Evolutionary conservation across 768 basidiomycete genomes (phyloP), one percentile per base, ranked within the genome.

Genomic region (Stropharia rugosoannulata): DNA sequence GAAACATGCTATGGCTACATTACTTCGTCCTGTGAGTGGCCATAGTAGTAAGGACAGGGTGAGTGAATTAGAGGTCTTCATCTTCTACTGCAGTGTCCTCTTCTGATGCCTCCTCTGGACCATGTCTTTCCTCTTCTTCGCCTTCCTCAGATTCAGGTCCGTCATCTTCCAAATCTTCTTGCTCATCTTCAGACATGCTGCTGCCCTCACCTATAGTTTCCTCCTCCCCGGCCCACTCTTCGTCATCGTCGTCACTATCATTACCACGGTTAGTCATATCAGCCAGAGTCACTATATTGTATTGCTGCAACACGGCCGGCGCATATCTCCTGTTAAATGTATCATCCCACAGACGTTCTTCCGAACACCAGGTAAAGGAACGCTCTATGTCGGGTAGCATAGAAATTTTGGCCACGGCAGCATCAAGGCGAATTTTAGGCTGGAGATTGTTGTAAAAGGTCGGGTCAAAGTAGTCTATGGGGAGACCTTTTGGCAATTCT

Each of bases 391-490:
- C 16, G 4, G 49, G 49, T 4, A 51, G 35, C 5, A 51, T 15
- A 13, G 49, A 11, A 5, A 39, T 16, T 22, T 51, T 41, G 13
- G 6, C 10, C 4, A 25, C 29, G 4, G 49, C 49, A 19, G 39
- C 12, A 2, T 39, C 37, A 16, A 39, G 38, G 8, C 49, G 38
- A 5, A 27, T 18, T 22, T 25, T 51, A 1, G 55, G 55, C 16
- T 56, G 55, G 2, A 60, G 45, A 2, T 13, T 4, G 47, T 63
- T 60, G 48, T 55, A 63, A 43, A 56, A 63, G 3, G 27, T 36
- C 12, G 59, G 54, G 27, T 58, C 54, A 36, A 52, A 63, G 22
- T 63, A 63, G 41, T 63, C 62, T 15, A 63, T 39, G 4, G 62
- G 59, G 48, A 59, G 51, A 4, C 18, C 13, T 2, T 37, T 18